Evolutionary conservation across 2,329 filamentous ascomycete genomes (phyloP), one percentile per base, ranked within the genome.

Genomic region (Trichoderma gracile): DNA sequence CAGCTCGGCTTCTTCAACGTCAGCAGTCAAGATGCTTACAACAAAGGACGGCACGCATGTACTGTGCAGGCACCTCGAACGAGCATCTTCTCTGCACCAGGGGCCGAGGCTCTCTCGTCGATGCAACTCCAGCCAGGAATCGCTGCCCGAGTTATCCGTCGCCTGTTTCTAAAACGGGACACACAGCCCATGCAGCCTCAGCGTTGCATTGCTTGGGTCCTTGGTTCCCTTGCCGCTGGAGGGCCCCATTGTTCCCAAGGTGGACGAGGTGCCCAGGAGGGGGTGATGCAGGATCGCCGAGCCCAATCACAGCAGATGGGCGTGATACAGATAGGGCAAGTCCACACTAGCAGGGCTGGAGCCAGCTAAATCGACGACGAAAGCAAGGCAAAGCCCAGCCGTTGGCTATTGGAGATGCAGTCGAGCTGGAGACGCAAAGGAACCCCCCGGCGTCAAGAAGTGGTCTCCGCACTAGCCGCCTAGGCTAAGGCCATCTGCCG

Each of bases 81-180:
- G 8, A 19, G 38, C 25, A 43, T 45, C 17, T 21, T 21, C 2
- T 38, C 33, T 38, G 10, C 8, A 42, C 25, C 38, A 45, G 58
- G 47, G 47, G 19, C 47, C 23, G 38, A 38, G 6, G 23, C 53
- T 30, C 30, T 30, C 25, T 21, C 10, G 15, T 15, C 38, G 58
- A 62, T 46, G 49, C 38, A 54, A 46, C 58, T 23, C 15, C 38
- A 43, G 23, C 49, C 38, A 53, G 49, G 25, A 42, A 45, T 45
- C 25, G 58, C 38, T 43, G 40, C 38, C 47, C 58, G 58, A 62
- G 40, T 25, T 62, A 54, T 54, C 49, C 47, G 58, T 54, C 49
- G 47, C 49, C 27, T 61, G 58, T 61, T 61, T 61, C 58, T 61
- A 53, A 61, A 61, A 61, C 14, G 46, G 58, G 58, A 61, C 17